Conservation (phyloP, 1,139 yeast species). For the Pichia sp. region DNA sequence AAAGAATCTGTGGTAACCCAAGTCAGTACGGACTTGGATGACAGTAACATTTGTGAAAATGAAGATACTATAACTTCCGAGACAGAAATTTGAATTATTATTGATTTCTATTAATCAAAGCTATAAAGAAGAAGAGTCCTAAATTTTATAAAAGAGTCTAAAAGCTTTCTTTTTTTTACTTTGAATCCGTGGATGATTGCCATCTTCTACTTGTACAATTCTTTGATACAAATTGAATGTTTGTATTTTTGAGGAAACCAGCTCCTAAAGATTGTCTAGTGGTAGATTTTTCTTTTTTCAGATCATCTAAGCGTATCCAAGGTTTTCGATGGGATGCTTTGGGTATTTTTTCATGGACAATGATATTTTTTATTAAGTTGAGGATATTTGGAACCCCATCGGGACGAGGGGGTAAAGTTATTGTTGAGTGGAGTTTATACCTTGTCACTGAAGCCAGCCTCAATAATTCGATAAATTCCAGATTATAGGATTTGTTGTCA, state of each 20-base stretch:
- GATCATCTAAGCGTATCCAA: conserved; percentile 13
- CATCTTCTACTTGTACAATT: conserved; percentile 9
- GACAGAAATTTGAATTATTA: no score
- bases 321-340: conserved; percentile 10
- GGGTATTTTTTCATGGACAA: conserved; percentile 6
- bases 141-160: no score
- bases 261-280: conserved; percentile 7
- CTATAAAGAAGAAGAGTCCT: no score
- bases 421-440: conserved; percentile 44
- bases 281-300: conserved; percentile 10
- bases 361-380: conserved; percentile 14
- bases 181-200: conserved; percentile 1
- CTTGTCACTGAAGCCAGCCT: conserved; percentile 28
- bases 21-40: conserved; percentile 1
- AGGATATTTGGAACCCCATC: conserved; percentile 34
- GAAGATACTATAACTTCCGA: background rate
- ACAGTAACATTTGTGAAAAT: no score
- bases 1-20: background rate
- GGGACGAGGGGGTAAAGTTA: conserved; percentile 41
- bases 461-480: conserved; percentile 17
- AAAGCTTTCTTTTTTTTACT: no score
- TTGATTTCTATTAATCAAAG: no score
- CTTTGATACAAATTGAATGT: conserved; percentile 14
- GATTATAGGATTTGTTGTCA: conserved; percentile 1
- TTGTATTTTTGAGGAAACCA: conserved; percentile 10